phyloP scores from a whole-genome alignment of 495 filamentous ascomycete species.

The Cenococcum geophilum region DNA sequence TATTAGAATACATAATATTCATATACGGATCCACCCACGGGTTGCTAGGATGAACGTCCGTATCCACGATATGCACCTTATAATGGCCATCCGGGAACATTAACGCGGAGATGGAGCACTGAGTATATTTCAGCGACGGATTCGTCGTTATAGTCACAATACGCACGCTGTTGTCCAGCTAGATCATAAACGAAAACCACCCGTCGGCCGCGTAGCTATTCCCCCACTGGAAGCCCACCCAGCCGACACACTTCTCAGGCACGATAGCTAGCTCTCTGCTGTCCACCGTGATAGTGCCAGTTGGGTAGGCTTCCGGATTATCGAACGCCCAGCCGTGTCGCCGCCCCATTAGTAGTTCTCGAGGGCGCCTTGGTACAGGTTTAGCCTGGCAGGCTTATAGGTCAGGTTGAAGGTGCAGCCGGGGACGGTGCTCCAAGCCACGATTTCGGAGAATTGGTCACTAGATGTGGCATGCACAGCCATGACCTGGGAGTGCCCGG shows the following conservation, averaged over 20 bases:
- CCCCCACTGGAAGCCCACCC: slow-evolving; percentile 1
- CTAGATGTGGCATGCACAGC: not conserved
- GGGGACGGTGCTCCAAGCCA: not conserved
- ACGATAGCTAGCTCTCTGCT: not conserved
- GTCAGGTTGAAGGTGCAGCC: not conserved
- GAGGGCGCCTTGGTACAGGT: not conserved
- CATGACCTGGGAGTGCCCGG: not conserved
- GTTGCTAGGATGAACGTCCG: not conserved
- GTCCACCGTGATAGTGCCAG: not conserved
- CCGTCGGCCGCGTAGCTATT: not conserved
- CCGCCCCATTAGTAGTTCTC: not conserved
- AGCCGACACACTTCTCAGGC: not conserved
- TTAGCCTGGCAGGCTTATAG: not conserved
- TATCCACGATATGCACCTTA: not conserved
- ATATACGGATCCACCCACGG: not conserved
- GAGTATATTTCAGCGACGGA: not conserved
- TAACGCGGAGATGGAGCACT: not conserved
- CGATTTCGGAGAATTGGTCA: too few species aligned
- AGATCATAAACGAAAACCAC: not conserved
- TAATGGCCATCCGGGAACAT: slow-evolving; percentile 6
- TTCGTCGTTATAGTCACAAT: not conserved
- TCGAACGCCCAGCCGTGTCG: not conserved
- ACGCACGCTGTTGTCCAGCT: not conserved
- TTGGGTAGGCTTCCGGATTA: not conserved
- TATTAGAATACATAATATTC: not conserved